Evolutionary conservation across 2,329 filamentous ascomycete species (phyloP).

Genomic region (Aspergillus sp.): DNA sequence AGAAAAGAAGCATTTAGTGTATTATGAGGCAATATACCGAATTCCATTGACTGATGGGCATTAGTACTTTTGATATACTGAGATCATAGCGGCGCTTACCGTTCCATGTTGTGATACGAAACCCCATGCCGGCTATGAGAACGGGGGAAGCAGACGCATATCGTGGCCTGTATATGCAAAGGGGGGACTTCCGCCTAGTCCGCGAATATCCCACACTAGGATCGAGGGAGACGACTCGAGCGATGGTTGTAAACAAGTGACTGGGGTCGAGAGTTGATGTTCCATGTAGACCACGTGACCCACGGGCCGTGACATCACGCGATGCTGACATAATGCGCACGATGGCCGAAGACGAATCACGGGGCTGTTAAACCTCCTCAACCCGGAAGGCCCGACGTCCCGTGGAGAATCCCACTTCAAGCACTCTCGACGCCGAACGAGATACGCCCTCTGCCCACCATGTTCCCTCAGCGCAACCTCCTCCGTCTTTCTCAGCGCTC

Average conservation of each 20-base stretch:
- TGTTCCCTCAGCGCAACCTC: slow-evolving; percentile 64
- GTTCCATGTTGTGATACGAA: slow-evolving; percentile 86
- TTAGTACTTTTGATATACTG: neutral
- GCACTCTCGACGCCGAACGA: slow-evolving; percentile 18
- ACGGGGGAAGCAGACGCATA: neutral
- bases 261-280: neutral
- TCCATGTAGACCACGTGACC: slow-evolving; percentile 18
- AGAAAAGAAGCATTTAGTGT: neutral
- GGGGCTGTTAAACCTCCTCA: slow-evolving; percentile 26
- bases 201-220: too few species aligned
- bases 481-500: slow-evolving; percentile 63
- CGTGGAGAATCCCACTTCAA: slow-evolving; percentile 19
- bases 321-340: slow-evolving; percentile 18
- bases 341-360: slow-evolving; percentile 25
- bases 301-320: slow-evolving; percentile 23
- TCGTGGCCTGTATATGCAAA: neutral
- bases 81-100: slow-evolving; percentile 48
- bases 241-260: neutral
- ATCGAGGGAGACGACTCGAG: neutral
- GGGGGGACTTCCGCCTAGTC: too few species aligned
- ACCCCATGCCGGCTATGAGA: slow-evolving; percentile 54
- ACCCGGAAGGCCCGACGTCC: slow-evolving; percentile 23
- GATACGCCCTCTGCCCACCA: slow-evolving; percentile 36
- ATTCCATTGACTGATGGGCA: slow-evolving; percentile 69
- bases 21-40: slow-evolving; percentile 46